phyloP scores from a whole-genome alignment of 2,329 filamentous ascomycete genomes.

The Tolypocladium cylindrosporum region DNA sequence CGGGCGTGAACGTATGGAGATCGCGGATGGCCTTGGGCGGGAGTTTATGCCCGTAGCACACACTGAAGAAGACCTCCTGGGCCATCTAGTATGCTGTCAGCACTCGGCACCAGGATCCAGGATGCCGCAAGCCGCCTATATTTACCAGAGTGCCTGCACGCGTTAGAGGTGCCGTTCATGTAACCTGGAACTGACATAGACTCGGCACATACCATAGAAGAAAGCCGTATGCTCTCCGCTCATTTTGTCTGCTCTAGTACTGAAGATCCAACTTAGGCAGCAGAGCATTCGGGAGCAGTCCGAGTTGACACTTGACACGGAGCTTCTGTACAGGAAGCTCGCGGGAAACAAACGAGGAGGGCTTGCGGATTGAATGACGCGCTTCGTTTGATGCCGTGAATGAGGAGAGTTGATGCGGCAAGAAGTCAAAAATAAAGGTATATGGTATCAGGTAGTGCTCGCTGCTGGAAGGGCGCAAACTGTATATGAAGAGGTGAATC shows the following conservation, averaged over 20 bases:
- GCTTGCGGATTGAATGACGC: not conserved
- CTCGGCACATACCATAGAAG: conserved; percentile 41
- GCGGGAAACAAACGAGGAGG: not conserved
- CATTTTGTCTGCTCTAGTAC: conserved; percentile 17
- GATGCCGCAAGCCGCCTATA: not conserved
- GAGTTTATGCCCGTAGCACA: conserved; percentile 55
- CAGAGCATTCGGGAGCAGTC: not conserved
- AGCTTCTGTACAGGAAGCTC: not conserved
- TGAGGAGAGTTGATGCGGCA: not conserved
- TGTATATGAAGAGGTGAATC: not conserved
- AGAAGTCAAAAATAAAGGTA: not conserved
- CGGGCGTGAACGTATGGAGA: conserved; percentile 58
- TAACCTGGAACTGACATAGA: not conserved
- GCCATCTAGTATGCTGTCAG: conserved; percentile 50
- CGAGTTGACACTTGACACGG: not conserved
- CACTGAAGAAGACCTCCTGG: conserved; percentile 75
- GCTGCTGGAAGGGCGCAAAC: not conserved
- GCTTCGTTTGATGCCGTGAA: not conserved
- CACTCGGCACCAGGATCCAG: conserved; percentile 1
- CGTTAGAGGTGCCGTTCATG: conserved; percentile 3
- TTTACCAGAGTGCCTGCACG: conserved; percentile 24
- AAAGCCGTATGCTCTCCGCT: conserved; percentile 37
- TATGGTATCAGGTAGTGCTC: not conserved
- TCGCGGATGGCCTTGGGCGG: conserved; percentile 38
- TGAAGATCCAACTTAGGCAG: not conserved